Evolutionary conservation across 768 basidiomycete genomes (phyloP).

Genomic region (Kwoniella mangroviensis): DNA sequence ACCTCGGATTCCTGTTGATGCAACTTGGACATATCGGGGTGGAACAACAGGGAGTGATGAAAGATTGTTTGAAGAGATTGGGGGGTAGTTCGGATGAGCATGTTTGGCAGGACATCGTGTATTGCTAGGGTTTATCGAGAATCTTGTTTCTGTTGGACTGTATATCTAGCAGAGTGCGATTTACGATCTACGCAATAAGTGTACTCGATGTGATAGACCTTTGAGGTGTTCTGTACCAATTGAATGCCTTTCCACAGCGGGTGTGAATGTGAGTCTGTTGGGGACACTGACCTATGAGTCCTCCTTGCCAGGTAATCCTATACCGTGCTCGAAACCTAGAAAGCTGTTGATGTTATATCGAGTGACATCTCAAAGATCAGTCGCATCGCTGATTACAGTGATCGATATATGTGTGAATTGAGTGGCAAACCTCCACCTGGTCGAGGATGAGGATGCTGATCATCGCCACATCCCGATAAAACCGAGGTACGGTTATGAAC

Average conservation of each 20-base stretch:
- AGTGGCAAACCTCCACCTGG: slow-evolving; percentile 29
- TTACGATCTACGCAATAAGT: neutral
- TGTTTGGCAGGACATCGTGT: slow-evolving; percentile 35
- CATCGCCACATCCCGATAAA: slow-evolving; percentile 17
- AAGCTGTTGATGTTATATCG: no score
- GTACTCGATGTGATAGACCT: neutral
- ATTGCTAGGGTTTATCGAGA: neutral
- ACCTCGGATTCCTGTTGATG: slow-evolving; percentile 44
- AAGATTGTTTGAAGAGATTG: slow-evolving; percentile 8
- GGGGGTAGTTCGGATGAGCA: slow-evolving; percentile 41
- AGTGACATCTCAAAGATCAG: slow-evolving; percentile 1
- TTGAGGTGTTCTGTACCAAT: neutral
- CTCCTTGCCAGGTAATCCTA: no score
- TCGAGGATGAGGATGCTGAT: neutral
- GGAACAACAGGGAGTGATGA: slow-evolving; percentile 50
- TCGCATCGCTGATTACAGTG: no score
- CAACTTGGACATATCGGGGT: slow-evolving; percentile 50
- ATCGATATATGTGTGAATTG: no score
- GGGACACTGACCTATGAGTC: no score
- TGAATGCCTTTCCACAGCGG: neutral
- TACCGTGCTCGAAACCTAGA: no score
- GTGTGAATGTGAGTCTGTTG: no score
- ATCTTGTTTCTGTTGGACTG: neutral
- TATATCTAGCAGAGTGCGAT: neutral
- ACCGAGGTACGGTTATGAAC: slow-evolving; percentile 2